Evolutionary conservation across 2,329 filamentous ascomycete species (phyloP).

Genomic region (Plectosphaerella sp.): DNA sequence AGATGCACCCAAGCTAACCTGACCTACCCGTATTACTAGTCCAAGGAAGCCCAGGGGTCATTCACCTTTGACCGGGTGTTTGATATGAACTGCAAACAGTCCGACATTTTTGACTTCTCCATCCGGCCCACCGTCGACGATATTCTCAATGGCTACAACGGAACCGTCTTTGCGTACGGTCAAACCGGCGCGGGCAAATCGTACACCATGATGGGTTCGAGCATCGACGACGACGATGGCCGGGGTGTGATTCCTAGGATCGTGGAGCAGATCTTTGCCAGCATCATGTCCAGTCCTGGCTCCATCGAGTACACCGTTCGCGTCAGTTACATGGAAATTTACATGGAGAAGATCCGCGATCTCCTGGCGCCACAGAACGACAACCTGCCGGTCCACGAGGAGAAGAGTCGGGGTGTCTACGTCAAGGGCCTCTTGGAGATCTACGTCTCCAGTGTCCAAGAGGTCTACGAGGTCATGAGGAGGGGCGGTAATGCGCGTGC

Average conservation of each 20-base stretch:
- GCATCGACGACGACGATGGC: conserved; percentile 83
- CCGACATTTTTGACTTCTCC: conserved; percentile 96
- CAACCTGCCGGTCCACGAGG: conserved; percentile 95
- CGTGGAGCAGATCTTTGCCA: conserved; percentile 94
- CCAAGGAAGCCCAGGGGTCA: conserved; percentile 72
- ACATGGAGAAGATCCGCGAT: conserved; percentile 98
- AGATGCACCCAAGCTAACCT: background rate
- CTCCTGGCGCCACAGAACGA: conserved; percentile 88
- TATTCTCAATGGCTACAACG: conserved; percentile 98
- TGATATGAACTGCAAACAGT: conserved; percentile 85
- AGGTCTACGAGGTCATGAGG: conserved; percentile 96
- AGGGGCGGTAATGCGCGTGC: conserved; percentile 83
- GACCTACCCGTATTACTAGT: conserved; percentile 44
- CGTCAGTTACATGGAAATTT: conserved; percentile 99
- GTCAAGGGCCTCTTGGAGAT: conserved; percentile 93
- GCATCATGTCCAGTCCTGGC: conserved; percentile 84
- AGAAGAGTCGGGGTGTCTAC: conserved; percentile 93
- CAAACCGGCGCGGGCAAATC: conserved; percentile 99
- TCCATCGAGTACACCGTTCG: conserved; percentile 98
- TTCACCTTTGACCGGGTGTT: conserved; percentile 99
- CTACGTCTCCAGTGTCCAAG: conserved; percentile 90
- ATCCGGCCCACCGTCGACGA: conserved; percentile 95
- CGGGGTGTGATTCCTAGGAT: conserved; percentile 97
- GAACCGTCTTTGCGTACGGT: conserved; percentile 96
- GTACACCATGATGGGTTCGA: conserved; percentile 97